Conservation (phyloP, 192 early-diverging fungal genomes). For the Coemansia reversa region DNA sequence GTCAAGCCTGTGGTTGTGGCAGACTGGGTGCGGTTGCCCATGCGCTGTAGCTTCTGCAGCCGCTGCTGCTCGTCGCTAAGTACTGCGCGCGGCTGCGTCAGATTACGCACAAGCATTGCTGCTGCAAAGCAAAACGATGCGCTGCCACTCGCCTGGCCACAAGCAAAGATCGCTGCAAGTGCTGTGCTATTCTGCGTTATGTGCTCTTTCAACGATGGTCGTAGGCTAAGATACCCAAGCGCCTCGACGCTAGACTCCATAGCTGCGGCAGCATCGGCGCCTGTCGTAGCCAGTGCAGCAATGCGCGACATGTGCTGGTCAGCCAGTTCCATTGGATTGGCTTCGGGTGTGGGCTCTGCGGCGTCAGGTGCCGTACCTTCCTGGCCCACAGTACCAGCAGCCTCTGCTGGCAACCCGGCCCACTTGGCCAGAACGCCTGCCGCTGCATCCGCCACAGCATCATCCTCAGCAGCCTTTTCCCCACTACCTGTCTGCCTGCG, state of each 20-base stretch:
- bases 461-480: conserved; percentile 33
- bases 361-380: conserved; percentile 2
- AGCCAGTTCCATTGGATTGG: conserved; percentile 29
- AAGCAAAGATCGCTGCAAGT: conserved; percentile 58
- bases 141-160: conserved; percentile 49
- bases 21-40: conserved; percentile 53
- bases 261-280: conserved; percentile 13
- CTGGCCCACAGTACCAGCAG: conserved; percentile 21
- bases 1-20: conserved; percentile 20
- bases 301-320: conserved; percentile 41
- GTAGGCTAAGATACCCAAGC: conserved; percentile 76
- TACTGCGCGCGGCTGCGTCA: conserved; percentile 67
- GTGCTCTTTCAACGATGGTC: conserved; percentile 67
- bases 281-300: background rate
- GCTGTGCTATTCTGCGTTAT: conserved; percentile 61
- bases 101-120: conserved; percentile 71
- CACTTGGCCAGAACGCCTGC: conserved; percentile 66
- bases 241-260: conserved; percentile 70
- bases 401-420: conserved; percentile 40
- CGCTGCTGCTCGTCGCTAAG: conserved; percentile 81
- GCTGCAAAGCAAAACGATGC: conserved; percentile 70
- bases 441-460: conserved; percentile 58
- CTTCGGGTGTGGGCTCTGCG: conserved; percentile 13
- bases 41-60: conserved; percentile 69
- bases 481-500: conserved; percentile 41